Base-by-base conservation (phyloP, 2,329 filamentous ascomycete species). In the Paraphaeosphaeria minitans region DNA sequence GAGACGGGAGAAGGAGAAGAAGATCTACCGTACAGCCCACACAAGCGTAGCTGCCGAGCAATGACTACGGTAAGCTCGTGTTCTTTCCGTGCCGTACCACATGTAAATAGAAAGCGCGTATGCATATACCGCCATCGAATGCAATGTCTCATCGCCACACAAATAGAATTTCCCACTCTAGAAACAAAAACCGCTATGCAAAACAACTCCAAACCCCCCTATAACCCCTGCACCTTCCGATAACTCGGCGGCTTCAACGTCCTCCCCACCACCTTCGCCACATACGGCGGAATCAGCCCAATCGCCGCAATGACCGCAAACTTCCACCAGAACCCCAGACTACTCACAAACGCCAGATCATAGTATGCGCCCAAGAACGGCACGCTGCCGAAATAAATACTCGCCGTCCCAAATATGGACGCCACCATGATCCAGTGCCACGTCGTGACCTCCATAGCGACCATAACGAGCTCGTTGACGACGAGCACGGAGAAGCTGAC, bases 391-490 rank as follows among this genome's bases (percentile, higher is more conserved):
- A 93, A 82, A 71, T 91, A 99, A n/a, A 94, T 75, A 29, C 89
- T 75, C 46, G 91, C 89, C 0, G 95, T 99, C 14, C 92, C 93
- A 6, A 97, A 71, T 60, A 98, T 90, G 65, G 85, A 89, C 53
- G 91, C 80, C 55, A 96, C 89, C 93, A 98, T 98, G 62, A 94
- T 83, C 41, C 90, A 90, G 77, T 98, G 95, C 95, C 95, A 99
- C 0, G 95, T 99, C 3, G 92, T 97, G 68, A 99, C 91, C 74
- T 97, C 91, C 59, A 96, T 92, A 3, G 93, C 94, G 2, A 98
- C 95, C 96, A 99, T 99, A 68, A 96, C 85, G 59, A 99, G 85
- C 75, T 99, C 95, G 76, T 98, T 99, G 61, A 98, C 81, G 5
- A 99, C 88, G 2, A 99, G 85, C 0, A 93, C 92, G 0, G 94